Evolutionary conservation across 495 filamentous ascomycete genomes (phyloP).

Genomic region (Xylaria scruposa): DNA sequence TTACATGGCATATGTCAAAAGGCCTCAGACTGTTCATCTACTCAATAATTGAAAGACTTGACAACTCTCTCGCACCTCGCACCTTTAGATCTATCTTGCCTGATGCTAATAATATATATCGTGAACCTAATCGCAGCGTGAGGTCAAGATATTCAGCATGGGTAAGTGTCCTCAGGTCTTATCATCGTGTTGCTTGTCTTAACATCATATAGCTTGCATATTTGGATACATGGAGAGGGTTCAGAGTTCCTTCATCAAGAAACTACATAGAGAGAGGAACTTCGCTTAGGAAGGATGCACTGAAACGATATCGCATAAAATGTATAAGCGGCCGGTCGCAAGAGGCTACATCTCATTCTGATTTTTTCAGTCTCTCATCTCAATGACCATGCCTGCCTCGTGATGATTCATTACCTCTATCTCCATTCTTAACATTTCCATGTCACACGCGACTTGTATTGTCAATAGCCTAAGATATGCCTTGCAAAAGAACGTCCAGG

Average conservation of each 20-base stretch:
- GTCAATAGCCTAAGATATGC: no score
- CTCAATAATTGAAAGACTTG: neutral
- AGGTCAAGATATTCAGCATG: neutral
- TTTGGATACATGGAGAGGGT: neutral
- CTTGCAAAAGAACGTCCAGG: no score
- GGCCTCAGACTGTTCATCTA: neutral
- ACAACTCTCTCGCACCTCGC: no score
- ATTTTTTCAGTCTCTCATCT: no score
- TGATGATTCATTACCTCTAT: no score
- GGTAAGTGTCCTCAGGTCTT: neutral
- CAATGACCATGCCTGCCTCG: no score
- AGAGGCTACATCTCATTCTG: no score
- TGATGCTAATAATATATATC: neutral
- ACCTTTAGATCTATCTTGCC: neutral
- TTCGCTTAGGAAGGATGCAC: neutral
- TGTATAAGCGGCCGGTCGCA: no score
- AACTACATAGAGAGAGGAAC: neutral
- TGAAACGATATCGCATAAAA: neutral
- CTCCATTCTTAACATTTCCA: no score
- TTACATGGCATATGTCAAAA: neutral
- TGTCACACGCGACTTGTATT: no score
- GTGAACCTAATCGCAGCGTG: neutral
- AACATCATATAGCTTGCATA: neutral
- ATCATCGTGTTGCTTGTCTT: neutral
- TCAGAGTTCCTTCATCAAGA: neutral